Evolutionary conservation across 768 basidiomycete genomes (phyloP).

Genomic region (Trametes cingulata): DNA sequence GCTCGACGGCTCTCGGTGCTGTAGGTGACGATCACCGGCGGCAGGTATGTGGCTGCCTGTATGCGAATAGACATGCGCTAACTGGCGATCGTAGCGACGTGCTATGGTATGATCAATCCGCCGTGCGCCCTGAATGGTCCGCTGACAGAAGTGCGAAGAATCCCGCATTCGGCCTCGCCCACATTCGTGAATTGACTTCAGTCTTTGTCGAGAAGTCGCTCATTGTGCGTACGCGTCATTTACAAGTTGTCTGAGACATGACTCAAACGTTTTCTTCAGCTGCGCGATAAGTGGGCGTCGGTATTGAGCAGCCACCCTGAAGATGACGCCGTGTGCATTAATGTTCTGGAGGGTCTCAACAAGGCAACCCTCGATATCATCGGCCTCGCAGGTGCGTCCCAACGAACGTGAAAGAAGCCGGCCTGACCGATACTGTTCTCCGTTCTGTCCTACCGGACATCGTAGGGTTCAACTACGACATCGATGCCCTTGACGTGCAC

Average conservation of each 20-base stretch:
- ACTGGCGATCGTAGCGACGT: background rate
- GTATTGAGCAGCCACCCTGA: too few species aligned
- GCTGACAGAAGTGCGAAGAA: conserved; percentile 12
- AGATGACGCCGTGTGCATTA: background rate
- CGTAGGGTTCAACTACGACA: conserved; percentile 35
- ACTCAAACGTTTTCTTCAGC: too few species aligned
- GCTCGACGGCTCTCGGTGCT: too few species aligned
- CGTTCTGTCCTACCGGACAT: background rate
- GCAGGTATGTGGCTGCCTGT: too few species aligned
- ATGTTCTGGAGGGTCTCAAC: background rate
- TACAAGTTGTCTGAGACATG: too few species aligned
- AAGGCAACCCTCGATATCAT: conserved; percentile 4
- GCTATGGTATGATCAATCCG: background rate
- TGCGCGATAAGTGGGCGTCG: background rate
- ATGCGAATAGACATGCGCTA: background rate
- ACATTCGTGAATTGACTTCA: conserved; percentile 25
- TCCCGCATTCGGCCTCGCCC: conserved; percentile 32
- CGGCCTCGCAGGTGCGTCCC: background rate
- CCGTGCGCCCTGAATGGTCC: background rate
- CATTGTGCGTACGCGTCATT: conserved; percentile 11
- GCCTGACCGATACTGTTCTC: background rate
- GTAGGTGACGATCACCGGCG: too few species aligned
- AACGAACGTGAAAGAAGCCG: too few species aligned
- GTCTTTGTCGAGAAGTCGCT: conserved; percentile 29
- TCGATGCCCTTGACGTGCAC: conserved; percentile 29